A percentile compares a stretch with the other conserved stretches of the same genome.
Evolutionary conservation across 805 yeast genomes (phyloP).

Genomic region (Kuraishia cidri): DNA sequence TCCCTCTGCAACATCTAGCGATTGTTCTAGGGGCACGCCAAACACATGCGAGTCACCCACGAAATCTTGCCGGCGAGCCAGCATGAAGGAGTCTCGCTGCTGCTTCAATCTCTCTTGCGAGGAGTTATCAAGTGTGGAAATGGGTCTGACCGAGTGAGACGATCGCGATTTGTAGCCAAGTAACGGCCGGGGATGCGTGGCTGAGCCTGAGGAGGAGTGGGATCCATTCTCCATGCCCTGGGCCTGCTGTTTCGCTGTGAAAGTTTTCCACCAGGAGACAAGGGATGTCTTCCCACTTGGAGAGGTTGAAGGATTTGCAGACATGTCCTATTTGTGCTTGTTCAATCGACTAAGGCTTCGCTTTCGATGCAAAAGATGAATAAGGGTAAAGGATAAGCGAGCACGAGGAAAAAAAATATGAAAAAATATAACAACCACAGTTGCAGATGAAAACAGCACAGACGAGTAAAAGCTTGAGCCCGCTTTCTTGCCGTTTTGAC

Average conservation of each 20-base stretch:
- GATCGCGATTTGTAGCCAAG: constrained; percentile 42
- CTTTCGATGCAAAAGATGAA: too few species aligned
- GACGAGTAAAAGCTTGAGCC: too few species aligned
- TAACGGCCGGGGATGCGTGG: neutral
- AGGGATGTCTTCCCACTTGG: constrained; percentile 16
- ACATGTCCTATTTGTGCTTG: too few species aligned
- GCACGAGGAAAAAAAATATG: neutral
- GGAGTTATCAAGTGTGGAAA: constrained; percentile 7
- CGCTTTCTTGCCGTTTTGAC: too few species aligned
- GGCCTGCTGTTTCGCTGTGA: constrained; percentile 7
- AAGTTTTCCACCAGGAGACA: constrained; percentile 20
- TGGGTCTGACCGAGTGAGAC: constrained; percentile 28
- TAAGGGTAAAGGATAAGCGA: too few species aligned
- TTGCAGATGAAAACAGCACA: too few species aligned
- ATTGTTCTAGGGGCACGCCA: constrained; percentile 70
- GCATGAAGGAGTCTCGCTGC: constrained; percentile 40
- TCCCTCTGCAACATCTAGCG: constrained; percentile 71
- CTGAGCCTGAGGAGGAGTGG: constrained; percentile 23
- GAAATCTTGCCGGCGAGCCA: constrained; percentile 28
- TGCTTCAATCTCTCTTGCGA: constrained; percentile 26
- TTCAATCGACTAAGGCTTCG: too few species aligned
- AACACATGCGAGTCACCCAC: constrained; percentile 51
- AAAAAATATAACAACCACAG: too few species aligned
- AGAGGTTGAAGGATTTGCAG: constrained; percentile 12
- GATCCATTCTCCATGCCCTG: constrained; percentile 4